Evolutionary conservation across 495 filamentous ascomycete genomes (phyloP), one percentile per base, ranked within the genome.

Genomic region (Aspergillus hancockii): DNA sequence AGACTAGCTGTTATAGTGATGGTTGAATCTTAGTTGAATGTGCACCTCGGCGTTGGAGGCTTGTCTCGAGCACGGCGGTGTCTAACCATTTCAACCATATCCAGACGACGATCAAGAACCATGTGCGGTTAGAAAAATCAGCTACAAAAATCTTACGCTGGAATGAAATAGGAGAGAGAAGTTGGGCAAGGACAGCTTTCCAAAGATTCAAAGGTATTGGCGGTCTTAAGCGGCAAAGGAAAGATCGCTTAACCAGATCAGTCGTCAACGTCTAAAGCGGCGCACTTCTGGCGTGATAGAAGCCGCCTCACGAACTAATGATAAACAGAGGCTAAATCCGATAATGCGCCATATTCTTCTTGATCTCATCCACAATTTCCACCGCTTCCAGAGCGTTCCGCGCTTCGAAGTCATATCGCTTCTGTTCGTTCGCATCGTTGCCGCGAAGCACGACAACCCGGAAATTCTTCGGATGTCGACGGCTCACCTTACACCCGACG

Each of bases 391-490:
- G 83, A 1, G 81, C 77, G 65, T 82, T 92, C 60, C 81, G 84
- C 14, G 93, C 90, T 72, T 98, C 93, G 76, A 98, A 98, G 67
- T 98, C 94, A 75, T 98, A 98, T 61, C 92, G 79, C 78, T 98
- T 98, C 65, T 86, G 90, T 71, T 96, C 93, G 16, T 64, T 76
- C 31, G 75, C 77, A 59, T 79, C 77, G 19, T 89, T 88, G 41
- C 87, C 90, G 61, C 88, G 87, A 57, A 88, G 89, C 30, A 96
- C 88, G 49, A 93, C 81, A 7, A 96, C 88, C 71, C 94, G 90
- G 75, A 98, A 96, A 65, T 90, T 90, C 67, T 90, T 92, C 8
- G 94, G 92, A 72, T 97, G 93, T 65, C 91, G 88, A 25, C 91
- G 80, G 53, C 88, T 92, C 43, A 96, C 91, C 72, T 97, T 97